phyloP scores from a whole-genome alignment of 2,329 filamentous ascomycete genomes.

The Cordyceps tenuipes region DNA sequence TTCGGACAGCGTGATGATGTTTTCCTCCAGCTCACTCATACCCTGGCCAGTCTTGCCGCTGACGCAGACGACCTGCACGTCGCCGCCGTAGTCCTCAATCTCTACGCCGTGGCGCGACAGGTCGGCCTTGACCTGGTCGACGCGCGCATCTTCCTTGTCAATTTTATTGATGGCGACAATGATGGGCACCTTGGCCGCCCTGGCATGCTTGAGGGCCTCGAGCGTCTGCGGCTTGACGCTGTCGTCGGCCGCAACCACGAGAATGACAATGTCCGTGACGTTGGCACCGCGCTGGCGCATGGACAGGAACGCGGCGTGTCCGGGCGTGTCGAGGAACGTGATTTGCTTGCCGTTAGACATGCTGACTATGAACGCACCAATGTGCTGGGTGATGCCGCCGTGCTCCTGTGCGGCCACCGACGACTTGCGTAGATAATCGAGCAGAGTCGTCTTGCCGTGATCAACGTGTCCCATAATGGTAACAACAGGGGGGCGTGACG shows the following conservation, averaged over 20 bases:
- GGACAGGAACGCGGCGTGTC: slow-evolving; percentile 87
- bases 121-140: slow-evolving; percentile 82
- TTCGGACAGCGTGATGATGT: slow-evolving; percentile 75
- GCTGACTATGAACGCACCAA: slow-evolving; percentile 89
- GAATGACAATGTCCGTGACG: slow-evolving; percentile 91
- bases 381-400: slow-evolving; percentile 96
- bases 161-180: slow-evolving; percentile 98
- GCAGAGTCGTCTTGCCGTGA: slow-evolving; percentile 92
- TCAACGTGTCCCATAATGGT: slow-evolving; percentile 99
- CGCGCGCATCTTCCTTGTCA: slow-evolving; percentile 74
- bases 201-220: slow-evolving; percentile 91
- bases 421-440: slow-evolving; percentile 88
- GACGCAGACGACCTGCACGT: slow-evolving; percentile 84
- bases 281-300: slow-evolving; percentile 95
- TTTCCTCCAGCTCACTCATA: slow-evolving; percentile 88
- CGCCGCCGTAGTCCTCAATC: slow-evolving; percentile 90
- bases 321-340: slow-evolving; percentile 94
- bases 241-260: slow-evolving; percentile 94
- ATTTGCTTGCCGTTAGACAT: slow-evolving; percentile 83
- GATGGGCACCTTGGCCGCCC: slow-evolving; percentile 78
- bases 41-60: slow-evolving; percentile 90
- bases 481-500: slow-evolving; percentile 78
- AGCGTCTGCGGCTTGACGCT: slow-evolving; percentile 96
- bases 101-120: slow-evolving; percentile 76
- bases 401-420: slow-evolving; percentile 88